Conservation (phyloP, 495 filamentous ascomycete genomes). For the Penicillium cosmopolitanum region DNA sequence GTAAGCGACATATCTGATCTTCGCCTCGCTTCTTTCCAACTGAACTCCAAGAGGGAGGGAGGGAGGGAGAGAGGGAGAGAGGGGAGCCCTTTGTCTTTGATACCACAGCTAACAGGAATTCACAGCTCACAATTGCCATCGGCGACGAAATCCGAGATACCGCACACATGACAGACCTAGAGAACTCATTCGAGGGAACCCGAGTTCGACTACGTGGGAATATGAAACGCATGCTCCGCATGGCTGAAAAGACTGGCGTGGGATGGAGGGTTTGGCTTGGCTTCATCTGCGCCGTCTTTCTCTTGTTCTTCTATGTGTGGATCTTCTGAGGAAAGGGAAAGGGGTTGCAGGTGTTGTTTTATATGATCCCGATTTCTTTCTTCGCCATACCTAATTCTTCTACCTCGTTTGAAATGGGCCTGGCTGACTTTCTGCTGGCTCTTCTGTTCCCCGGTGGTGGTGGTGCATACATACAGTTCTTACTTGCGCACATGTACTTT, state of each 20-base stretch:
- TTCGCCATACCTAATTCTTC: conserved; percentile 2
- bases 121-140: conserved; percentile 85
- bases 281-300: conserved; percentile 80
- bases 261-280: conserved; percentile 91
- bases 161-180: conserved; percentile 76
- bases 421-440: background rate
- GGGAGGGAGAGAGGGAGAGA: no score
- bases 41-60: no score
- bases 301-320: conserved; percentile 92
- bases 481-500: background rate
- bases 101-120: background rate
- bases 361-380: background rate
- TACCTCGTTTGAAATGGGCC: background rate
- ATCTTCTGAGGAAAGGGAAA: conserved; percentile 52
- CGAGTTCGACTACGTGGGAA: conserved; percentile 79
- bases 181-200: conserved; percentile 87
- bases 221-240: conserved; percentile 95
- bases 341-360: background rate
- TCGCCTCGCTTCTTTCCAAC: no score
- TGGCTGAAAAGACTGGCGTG: conserved; percentile 92
- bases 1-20: conserved; percentile 49
- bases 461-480: background rate
- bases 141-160: conserved; percentile 92
- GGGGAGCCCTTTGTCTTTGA: no score
- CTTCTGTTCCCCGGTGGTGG: background rate